Conservation (phyloP, 2,329 filamentous ascomycete genomes). For the Fonsecaea pugnacius region DNA sequence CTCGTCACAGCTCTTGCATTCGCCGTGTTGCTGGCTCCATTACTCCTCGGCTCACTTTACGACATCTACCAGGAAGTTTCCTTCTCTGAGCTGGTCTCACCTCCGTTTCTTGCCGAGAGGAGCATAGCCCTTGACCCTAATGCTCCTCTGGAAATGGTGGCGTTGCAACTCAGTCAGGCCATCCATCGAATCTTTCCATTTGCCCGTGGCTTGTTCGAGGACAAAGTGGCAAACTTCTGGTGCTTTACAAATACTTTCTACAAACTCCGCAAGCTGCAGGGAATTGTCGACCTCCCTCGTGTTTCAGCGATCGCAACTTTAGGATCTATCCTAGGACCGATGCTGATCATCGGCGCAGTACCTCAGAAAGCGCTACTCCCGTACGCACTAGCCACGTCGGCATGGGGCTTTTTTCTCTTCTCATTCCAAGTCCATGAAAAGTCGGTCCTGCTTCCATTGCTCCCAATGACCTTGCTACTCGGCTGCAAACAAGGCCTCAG, state of each 20-base stretch:
- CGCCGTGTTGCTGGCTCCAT: constrained; percentile 72
- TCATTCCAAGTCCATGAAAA: constrained; percentile 99
- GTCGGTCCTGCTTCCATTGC: constrained; percentile 85
- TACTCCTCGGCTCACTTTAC: constrained; percentile 73
- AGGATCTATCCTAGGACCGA: constrained; percentile 76
- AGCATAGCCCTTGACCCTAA: constrained; percentile 63
- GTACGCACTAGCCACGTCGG: constrained; percentile 77
- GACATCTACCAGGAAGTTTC: constrained; percentile 69
- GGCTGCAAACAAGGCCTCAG: constrained; percentile 77
- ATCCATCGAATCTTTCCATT: constrained; percentile 96
- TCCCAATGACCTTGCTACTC: constrained; percentile 90
- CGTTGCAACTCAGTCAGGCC: constrained; percentile 80
- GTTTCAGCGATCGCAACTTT: constrained; percentile 76
- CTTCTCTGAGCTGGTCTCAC: constrained; percentile 62
- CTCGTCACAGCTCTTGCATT: constrained; percentile 75
- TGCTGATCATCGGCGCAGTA: constrained; percentile 75
- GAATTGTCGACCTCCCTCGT: constrained; percentile 72
- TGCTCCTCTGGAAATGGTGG: constrained; percentile 72
- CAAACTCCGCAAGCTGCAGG: constrained; percentile 74
- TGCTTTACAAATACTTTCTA: constrained; percentile 78
- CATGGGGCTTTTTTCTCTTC: constrained; percentile 97
- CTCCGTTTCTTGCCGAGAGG: constrained; percentile 66
- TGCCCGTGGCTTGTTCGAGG: constrained; percentile 92
- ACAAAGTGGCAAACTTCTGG: constrained; percentile 99
- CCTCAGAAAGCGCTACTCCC: constrained; percentile 79